Evolutionary conservation across 768 basidiomycete species (phyloP).

Genomic region (Mycena indigotica): DNA sequence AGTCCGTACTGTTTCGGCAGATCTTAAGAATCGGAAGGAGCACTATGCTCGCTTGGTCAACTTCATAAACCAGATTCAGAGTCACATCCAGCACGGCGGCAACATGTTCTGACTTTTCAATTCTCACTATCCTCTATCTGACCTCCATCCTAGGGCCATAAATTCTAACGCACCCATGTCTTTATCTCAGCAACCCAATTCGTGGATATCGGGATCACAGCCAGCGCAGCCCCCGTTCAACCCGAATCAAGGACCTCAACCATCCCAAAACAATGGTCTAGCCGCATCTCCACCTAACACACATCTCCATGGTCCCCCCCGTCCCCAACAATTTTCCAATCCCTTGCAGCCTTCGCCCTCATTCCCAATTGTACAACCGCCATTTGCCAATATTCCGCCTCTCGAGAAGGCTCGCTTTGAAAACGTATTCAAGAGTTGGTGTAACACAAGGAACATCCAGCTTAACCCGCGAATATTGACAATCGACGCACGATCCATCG

Average conservation of each 20-base stretch:
- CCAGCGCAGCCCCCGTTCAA: constrained; percentile 18
- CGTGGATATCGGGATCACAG: constrained; percentile 23
- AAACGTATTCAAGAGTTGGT: constrained; percentile 50
- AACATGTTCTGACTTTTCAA: no score
- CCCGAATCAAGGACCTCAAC: constrained; percentile 18
- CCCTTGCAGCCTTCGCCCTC: constrained; percentile 37
- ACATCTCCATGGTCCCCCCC: constrained; percentile 36
- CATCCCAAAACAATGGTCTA: constrained; percentile 27
- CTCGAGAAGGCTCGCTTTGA: constrained; percentile 59
- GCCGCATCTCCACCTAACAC: constrained; percentile 35
- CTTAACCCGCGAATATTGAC: constrained; percentile 44
- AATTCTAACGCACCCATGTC: background rate
- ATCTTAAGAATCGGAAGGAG: constrained; percentile 41
- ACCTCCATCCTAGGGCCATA: no score
- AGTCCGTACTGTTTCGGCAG: constrained; percentile 26
- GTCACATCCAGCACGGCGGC: constrained; percentile 20
- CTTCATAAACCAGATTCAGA: constrained; percentile 30
- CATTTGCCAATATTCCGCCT: constrained; percentile 33
- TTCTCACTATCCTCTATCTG: no score
- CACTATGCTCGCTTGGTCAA: constrained; percentile 37
- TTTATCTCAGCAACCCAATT: constrained; percentile 1
- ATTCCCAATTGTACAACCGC: constrained; percentile 24
- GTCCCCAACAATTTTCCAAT: constrained; percentile 37
- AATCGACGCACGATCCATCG: constrained; percentile 58
- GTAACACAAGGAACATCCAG: constrained; percentile 41